Evolutionary conservation across 441 rosid species (phyloP), one percentile per base, ranked within the genome.

Genomic region (Adansonia gregorii): DNA sequence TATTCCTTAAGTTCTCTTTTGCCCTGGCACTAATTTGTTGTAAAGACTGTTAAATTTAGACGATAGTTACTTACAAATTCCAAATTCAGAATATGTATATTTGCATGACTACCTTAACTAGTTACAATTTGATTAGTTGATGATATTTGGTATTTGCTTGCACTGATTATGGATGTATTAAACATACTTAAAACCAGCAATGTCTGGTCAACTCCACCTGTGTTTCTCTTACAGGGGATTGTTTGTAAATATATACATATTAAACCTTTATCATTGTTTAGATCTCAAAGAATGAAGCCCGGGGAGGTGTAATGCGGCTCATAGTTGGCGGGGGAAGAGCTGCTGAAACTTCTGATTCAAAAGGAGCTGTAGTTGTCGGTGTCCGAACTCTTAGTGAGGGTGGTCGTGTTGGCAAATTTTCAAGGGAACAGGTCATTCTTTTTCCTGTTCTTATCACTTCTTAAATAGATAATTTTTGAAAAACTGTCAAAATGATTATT

Each of bases 291-390:
- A 89, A 83, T 81, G 99, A 97, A 86, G 86, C 98, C 65, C 89
- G 91, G 69, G 94, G 92, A 65, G 99, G 99, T 79, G 97, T 97
- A 74, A 97, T 97, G 99, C 94, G 98, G 74, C 98, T 97, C 67
- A 89, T 97, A 82, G 99, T 95, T 87, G 98, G 99, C 72, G 99
- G 99, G n/a, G 99, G 99, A 19, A 91, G 98, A 82, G 99, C 98
- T 54, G 94, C 88, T 83, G 99, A 97, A 87, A 87, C 83, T 83
- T 85, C 88, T 9, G 92, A 92, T 65, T 85, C 94, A 69, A 90
- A 92, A 84, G 99, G 99, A 84, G 95, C 99, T 72, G 97, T 95
- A 78, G 90, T 93, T 78, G 98, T 93, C 46, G 99, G 98, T 84
- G 99, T 97, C 81, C 90, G 99, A 82, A 97, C 99, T 81, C 95